A percentile compares a stretch with the other conserved stretches of the same genome.
Evolutionary conservation across 2,329 filamentous ascomycete species (phyloP).

Genomic region (Colletotrichum orbiculare): DNA sequence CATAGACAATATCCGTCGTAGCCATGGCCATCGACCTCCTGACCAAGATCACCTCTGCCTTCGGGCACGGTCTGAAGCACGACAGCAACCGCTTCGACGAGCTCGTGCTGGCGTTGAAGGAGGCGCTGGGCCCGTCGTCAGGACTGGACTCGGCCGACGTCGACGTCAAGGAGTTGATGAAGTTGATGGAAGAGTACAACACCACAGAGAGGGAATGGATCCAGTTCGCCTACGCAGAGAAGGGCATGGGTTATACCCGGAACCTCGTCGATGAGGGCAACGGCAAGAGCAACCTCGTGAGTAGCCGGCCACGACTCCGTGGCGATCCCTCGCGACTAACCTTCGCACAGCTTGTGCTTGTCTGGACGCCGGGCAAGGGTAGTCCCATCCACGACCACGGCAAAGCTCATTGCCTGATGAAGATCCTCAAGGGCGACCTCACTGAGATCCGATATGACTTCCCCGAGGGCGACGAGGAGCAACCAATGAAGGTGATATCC

Average conservation of each 20-base stretch:
- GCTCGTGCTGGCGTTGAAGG: conserved; percentile 79
- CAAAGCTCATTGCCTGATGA: conserved; percentile 94
- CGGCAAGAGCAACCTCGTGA: conserved; percentile 78
- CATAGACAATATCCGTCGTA: conserved; percentile 26
- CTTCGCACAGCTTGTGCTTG: conserved; percentile 76
- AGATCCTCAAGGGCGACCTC: conserved; percentile 80
- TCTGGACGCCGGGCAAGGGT: conserved; percentile 87
- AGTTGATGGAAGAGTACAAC: conserved; percentile 79
- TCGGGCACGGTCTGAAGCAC: conserved; percentile 30
- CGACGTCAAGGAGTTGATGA: conserved; percentile 76
- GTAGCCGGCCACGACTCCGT: conserved; percentile 46
- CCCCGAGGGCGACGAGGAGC: conserved; percentile 57
- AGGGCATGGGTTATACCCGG: conserved; percentile 79
- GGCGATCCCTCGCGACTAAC: conserved; percentile 36
- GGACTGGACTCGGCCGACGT: conserved; percentile 86
- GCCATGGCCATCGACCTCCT: conserved; percentile 50
- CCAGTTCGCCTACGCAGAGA: conserved; percentile 79
- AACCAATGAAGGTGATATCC: conserved; percentile 62
- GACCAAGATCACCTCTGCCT: conserved; percentile 41
- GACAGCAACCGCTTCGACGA: conserved; percentile 69
- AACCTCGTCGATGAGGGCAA: conserved; percentile 94
- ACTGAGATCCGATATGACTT: conserved; percentile 86
- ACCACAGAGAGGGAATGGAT: conserved; percentile 78
- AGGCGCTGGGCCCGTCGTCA: conserved; percentile 80
- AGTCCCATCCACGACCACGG: conserved; percentile 91